Percentiles rank a stretch among this genome's conserved stretches.
Conservation (phyloP, 1,139 yeast species). For the Yamadazyma dushanensis region DNA sequence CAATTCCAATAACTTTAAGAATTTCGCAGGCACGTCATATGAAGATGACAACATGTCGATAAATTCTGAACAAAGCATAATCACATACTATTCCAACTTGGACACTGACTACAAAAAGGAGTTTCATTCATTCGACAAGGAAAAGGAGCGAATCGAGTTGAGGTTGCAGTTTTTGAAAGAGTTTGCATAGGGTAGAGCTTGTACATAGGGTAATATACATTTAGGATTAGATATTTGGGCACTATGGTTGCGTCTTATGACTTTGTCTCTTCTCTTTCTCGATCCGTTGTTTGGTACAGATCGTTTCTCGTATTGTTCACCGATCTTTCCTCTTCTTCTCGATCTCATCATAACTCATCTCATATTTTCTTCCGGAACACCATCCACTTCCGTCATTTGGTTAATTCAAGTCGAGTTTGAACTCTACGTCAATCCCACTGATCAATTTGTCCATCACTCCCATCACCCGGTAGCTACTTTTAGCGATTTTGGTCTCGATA, state of each 20-base stretch:
- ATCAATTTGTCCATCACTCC: constrained; percentile 48
- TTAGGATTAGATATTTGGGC: too few species aligned
- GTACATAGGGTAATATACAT: not conserved
- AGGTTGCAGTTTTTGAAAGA: constrained; percentile 41
- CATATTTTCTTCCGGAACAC: too few species aligned
- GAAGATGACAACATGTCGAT: constrained; percentile 17
- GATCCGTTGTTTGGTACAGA: too few species aligned
- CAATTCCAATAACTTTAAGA: constrained; percentile 26
- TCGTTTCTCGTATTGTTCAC: too few species aligned
- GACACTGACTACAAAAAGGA: constrained; percentile 8
- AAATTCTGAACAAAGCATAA: constrained; percentile 20
- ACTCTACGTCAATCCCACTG: constrained; percentile 33
- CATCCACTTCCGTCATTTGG: too few species aligned
- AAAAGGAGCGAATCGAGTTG: constrained; percentile 39
- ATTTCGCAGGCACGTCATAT: constrained; percentile 33
- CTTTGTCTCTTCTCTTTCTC: too few species aligned
- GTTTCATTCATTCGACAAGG: constrained; percentile 21
- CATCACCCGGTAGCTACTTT: constrained; percentile 43
- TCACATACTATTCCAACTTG: constrained; percentile 19
- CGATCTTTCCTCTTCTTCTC: too few species aligned
- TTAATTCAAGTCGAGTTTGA: constrained; percentile 22
- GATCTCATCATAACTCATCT: too few species aligned
- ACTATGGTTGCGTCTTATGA: too few species aligned
- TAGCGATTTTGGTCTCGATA: constrained; percentile 42
- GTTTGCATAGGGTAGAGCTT: constrained; percentile 14